A percentile compares a stretch with the other conserved stretches of the same genome.
Evolutionary conservation across 192 early-diverging fungal genomes (phyloP).

Genomic region (Entomortierella beljakovae): DNA sequence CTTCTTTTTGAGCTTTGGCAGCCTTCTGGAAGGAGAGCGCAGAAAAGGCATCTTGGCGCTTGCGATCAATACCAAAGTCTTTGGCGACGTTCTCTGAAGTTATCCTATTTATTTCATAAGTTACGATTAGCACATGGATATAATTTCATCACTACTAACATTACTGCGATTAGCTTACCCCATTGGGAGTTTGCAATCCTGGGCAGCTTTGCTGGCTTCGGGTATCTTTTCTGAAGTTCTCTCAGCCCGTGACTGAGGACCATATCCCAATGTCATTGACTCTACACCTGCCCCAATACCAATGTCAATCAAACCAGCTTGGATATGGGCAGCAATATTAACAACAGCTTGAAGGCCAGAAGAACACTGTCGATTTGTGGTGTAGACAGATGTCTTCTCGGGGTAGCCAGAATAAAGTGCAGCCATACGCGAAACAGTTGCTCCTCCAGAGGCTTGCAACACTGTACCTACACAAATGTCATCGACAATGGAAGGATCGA

Average conservation of each 20-base stretch:
- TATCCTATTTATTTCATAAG: constrained; percentile 32
- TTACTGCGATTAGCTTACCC: constrained; percentile 55
- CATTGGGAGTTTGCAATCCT: constrained; percentile 89
- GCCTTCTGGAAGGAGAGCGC: constrained; percentile 88
- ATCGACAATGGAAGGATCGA: constrained; percentile 86
- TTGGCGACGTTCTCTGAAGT: constrained; percentile 97
- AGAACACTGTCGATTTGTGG: constrained; percentile 96
- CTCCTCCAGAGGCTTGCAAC: constrained; percentile 86
- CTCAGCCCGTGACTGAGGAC: constrained; percentile 74
- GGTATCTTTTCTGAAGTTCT: constrained; percentile 79
- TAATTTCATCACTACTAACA: not conserved
- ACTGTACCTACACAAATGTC: constrained; percentile 95
- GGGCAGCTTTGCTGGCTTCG: constrained; percentile 62
- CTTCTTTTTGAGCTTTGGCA: constrained; percentile 85
- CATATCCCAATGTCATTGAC: constrained; percentile 90
- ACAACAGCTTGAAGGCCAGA: constrained; percentile 88
- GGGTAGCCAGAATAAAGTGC: constrained; percentile 90
- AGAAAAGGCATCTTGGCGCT: constrained; percentile 90
- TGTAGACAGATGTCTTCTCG: constrained; percentile 76
- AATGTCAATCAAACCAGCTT: constrained; percentile 84
- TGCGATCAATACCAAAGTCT: constrained; percentile 86
- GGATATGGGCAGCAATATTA: constrained; percentile 85
- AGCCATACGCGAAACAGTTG: constrained; percentile 88
- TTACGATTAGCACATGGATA: not conserved
- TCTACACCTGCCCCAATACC: constrained; percentile 95